Conservation (phyloP, 2,329 filamentous ascomycete genomes). For the Aspergillus viridinutans region DNA sequence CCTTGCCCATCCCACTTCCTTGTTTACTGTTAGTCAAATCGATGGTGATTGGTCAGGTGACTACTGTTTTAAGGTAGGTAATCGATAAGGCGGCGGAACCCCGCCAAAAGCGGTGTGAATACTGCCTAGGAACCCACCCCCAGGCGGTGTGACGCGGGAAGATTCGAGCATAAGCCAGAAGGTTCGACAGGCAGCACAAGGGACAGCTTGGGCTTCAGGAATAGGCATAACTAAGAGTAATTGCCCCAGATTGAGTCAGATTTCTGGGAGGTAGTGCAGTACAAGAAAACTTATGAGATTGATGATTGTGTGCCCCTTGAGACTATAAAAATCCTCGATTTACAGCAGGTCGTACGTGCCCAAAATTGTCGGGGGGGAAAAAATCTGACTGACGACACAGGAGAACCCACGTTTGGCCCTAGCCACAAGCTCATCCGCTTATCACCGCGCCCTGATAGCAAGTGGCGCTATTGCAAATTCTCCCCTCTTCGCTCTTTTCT, state of each 20-base stretch:
- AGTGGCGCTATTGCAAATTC: conserved; percentile 39
- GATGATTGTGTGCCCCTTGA: not conserved
- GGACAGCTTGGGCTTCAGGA: not conserved
- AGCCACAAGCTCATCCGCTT: conserved; percentile 22
- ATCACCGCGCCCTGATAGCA: conserved; percentile 29
- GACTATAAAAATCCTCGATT: not conserved
- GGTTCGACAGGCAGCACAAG: conserved; percentile 29
- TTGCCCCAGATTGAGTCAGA: not conserved
- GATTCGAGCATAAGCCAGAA: conserved; percentile 36
- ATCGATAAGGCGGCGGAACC: conserved; percentile 19
- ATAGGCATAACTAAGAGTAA: not conserved
- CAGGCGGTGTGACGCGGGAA: conserved; percentile 25
- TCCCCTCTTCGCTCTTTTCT: conserved; percentile 26
- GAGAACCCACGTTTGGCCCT: conserved; percentile 17
- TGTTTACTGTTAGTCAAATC: not conserved
- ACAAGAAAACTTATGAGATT: not conserved
- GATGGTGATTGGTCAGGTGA: not conserved
- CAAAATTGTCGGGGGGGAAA: conserved; percentile 5
- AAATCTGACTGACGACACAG: conserved; percentile 22
- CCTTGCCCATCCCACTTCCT: not conserved
- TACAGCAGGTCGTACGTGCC: no score
- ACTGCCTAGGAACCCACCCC: conserved; percentile 15
- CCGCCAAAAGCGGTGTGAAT: conserved; percentile 14
- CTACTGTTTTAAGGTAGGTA: not conserved
- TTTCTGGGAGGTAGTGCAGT: not conserved